Evolutionary conservation across 352 stramenopile genomes (phyloP).

Genomic region (Pythium sp.): DNA sequence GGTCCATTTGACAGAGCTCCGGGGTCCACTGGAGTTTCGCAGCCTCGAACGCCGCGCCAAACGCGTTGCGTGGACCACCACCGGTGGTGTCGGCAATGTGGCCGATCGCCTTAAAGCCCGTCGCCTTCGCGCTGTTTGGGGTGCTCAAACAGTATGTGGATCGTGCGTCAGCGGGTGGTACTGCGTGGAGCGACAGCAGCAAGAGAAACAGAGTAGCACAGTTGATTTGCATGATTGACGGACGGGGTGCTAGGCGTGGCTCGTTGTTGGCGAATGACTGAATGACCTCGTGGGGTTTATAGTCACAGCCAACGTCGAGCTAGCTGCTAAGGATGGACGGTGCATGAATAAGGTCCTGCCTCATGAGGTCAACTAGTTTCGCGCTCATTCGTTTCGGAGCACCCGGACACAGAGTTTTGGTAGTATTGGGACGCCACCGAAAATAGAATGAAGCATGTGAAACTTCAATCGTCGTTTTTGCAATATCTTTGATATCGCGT

Average conservation of each 20-base stretch:
- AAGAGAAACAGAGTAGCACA: background rate
- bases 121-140: constrained; percentile 1
- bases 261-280: background rate
- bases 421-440: background rate
- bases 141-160: background rate
- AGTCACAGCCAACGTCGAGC: background rate
- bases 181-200: background rate
- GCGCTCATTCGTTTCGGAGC: background rate
- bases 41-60: constrained; percentile 25
- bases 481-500: background rate
- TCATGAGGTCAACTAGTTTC: background rate
- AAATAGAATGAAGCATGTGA: background rate
- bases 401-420: too few species aligned
- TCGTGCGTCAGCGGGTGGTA: background rate
- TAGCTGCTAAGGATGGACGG: background rate
- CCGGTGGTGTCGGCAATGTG: background rate
- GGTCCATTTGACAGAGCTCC: constrained; percentile 31
- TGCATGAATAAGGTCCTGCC: background rate
- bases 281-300: background rate
- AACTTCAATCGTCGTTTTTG: background rate
- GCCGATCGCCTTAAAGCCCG: background rate
- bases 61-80: constrained; percentile 27
- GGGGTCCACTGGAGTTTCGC: constrained; percentile 33
- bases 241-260: background rate
- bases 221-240: too few species aligned